Base-by-base conservation (phyloP, 1,284 basidiomycete genomes). In the Salmacisia buchloeana region DNA sequence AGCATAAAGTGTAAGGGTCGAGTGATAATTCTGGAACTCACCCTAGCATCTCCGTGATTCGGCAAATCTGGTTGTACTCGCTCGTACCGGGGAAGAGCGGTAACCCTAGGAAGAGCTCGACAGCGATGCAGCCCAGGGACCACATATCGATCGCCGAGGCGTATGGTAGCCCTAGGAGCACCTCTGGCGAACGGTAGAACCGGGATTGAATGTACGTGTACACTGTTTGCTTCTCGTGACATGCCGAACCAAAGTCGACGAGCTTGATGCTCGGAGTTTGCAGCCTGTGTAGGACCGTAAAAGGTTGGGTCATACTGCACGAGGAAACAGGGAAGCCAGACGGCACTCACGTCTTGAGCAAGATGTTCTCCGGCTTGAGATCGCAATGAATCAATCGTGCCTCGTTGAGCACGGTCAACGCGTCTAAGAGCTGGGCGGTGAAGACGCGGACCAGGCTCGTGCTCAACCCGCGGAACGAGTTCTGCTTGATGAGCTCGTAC, bases 401-500 rank as follows among this genome's bases (percentile, higher is more conserved):
- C 21, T 97, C 92, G 80, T 97, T 96, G 67, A 99, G 84, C 9
- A 97, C 87, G 1, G 89, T 89, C 75, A 99, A 82, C 2, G 94
- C 88, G 76, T 98, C 96, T 63, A 98, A 83, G 36, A 99, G 83
- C 81, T 98, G 94, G 1, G 91, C 89, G 62, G 94, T 97, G 78
- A 99, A 99, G 38, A 98, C 94, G 76, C 97, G 92, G 73, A 98
- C 94, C 56, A 98, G 87, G 78, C 94, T 92, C 3, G 92, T 94
- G 81, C 90, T 93, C 60, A 98, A 83, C 2, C 94, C 96, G 81
- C 96, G 91, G 85, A 98, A 99, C 79, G 94, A 92, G 82, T 98
- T 98, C 83, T 98, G 96, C 84, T 98, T 98, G 87, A 99, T 98
- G 74, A 99, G 86, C 82, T 99, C 94, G 84, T 98, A 98, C 65